These are phyloP conservation scores for Parascedosporium putredinis DNA, from an alignment of 2,329 filamentous ascomycete genomes.

Conservation along the genomic window DNA sequence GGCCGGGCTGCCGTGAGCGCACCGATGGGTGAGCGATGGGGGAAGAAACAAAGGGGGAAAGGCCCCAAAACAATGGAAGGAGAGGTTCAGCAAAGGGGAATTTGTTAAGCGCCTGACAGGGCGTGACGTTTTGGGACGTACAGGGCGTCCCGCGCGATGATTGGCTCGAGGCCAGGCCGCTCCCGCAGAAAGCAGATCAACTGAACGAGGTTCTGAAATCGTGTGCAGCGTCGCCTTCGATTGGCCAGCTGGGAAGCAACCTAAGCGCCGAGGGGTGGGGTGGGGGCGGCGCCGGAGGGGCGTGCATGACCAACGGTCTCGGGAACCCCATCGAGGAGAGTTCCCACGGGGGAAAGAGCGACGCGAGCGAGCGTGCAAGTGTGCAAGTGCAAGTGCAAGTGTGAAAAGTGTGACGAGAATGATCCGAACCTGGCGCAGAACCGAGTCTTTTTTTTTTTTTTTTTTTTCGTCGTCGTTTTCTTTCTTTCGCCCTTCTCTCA, in stretches of 20 bases:
- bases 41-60: too few species aligned
- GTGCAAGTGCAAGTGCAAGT: neutral
- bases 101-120: constrained; percentile 2
- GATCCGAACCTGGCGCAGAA: neutral
- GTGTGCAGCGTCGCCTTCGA: neutral
- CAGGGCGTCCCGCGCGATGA: neutral
- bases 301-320: too few species aligned
- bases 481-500: too few species aligned
- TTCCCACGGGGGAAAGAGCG: too few species aligned
- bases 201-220: constrained; percentile 1
- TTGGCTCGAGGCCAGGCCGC: neutral
- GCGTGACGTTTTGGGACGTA: constrained; percentile 1
- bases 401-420: constrained; percentile 2
- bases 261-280: constrained; percentile 6
- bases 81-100: neutral
- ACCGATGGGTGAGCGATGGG: too few species aligned
- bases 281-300: neutral
- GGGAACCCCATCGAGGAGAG: too few species aligned
- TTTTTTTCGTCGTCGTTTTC: too few species aligned
- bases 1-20: too few species aligned
- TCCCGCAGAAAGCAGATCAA: constrained; percentile 2
- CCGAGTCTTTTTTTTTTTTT: too few species aligned
- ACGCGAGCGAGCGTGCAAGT: too few species aligned
- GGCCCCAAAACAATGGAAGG: too few species aligned
- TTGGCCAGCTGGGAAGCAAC: constrained; percentile 1